phyloP scores from a whole-genome alignment of 192 early-diverging fungal genomes.

The Gonapodya prolifera region DNA sequence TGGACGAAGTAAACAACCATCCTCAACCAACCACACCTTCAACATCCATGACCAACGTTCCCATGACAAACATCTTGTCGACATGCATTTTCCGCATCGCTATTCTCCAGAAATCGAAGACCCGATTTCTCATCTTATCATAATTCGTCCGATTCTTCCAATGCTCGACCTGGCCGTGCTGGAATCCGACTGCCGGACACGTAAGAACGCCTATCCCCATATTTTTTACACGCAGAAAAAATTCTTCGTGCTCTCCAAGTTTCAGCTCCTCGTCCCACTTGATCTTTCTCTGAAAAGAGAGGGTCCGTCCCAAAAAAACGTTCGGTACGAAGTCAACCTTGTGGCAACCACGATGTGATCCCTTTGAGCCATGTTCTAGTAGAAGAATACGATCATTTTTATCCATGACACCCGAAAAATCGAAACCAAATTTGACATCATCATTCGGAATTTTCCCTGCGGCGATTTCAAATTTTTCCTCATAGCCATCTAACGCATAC shows the following conservation, averaged over 20 bases:
- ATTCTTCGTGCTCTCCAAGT: constrained; percentile 23
- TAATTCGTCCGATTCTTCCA: constrained; percentile 19
- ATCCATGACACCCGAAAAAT: constrained; percentile 19
- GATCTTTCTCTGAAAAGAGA: constrained; percentile 10
- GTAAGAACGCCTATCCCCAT: constrained; percentile 15
- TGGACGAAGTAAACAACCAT: neutral
- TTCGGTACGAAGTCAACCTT: constrained; percentile 23
- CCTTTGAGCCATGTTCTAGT: constrained; percentile 10
- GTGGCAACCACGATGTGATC: constrained; percentile 14
- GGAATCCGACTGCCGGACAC: constrained; percentile 18
- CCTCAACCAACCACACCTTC: constrained; percentile 10
- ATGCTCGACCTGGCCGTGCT: constrained; percentile 20
- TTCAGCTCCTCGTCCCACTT: constrained; percentile 21
- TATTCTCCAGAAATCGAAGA: constrained; percentile 19
- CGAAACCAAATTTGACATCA: constrained; percentile 17
- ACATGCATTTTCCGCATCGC: constrained; percentile 14
- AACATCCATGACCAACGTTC: constrained; percentile 18
- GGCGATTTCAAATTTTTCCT: constrained; percentile 16
- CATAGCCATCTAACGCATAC: constrained; percentile 15
- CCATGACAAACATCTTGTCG: constrained; percentile 12
- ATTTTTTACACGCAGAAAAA: constrained; percentile 20
- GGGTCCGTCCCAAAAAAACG: constrained; percentile 19
- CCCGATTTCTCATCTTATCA: constrained; percentile 15
- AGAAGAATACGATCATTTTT: neutral
- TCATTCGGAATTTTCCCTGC: constrained; percentile 20